Conservation (phyloP, 1,139 yeast species). For the Candida labiduridarum region DNA sequence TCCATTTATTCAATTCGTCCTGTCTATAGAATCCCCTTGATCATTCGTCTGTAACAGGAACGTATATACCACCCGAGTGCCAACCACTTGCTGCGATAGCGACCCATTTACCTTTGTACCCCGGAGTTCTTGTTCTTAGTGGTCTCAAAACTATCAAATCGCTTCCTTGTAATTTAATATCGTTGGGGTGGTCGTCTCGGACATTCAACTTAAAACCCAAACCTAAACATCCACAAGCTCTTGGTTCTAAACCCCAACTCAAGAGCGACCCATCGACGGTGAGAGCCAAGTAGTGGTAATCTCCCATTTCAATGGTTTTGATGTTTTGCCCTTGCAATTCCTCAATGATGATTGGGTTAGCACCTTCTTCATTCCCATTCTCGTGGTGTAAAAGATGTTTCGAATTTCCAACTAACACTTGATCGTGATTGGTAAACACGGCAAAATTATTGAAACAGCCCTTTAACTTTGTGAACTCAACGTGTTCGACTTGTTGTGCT, state of each 20-base stretch:
- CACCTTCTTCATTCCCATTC: slow-evolving; percentile 17
- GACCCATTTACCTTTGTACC: slow-evolving; percentile 42
- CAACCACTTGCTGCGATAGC: slow-evolving; percentile 77
- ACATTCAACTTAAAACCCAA: slow-evolving; percentile 48
- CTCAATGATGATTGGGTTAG: slow-evolving; percentile 24
- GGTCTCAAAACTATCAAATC: slow-evolving; percentile 51
- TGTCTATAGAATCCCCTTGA: background rate
- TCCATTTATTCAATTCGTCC: too few relatives aligned
- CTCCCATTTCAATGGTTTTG: slow-evolving; percentile 60
- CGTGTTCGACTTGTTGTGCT: slow-evolving; percentile 9
- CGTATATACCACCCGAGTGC: slow-evolving; percentile 65
- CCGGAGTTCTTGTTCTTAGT: slow-evolving; percentile 32
- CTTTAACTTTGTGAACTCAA: slow-evolving; percentile 22
- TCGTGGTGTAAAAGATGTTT: slow-evolving; percentile 32
- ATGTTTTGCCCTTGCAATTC: slow-evolving; percentile 56
- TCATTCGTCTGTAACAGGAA: slow-evolving; percentile 16
- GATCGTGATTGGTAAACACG: slow-evolving; percentile 38
- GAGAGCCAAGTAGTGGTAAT: slow-evolving; percentile 70
- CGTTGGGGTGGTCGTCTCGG: slow-evolving; percentile 9
- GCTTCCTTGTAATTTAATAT: slow-evolving; percentile 26
- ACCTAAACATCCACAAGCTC: slow-evolving; percentile 71
- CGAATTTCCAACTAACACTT: slow-evolving; percentile 16
- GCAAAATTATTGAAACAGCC: slow-evolving; percentile 28
- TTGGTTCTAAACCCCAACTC: slow-evolving; percentile 72
- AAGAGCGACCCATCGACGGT: slow-evolving; percentile 59